These are phyloP conservation scores for Rhynchospora breviuscula DNA, from an alignment of 176 grass and related monocot genomes.

Conservation along the genomic window DNA sequence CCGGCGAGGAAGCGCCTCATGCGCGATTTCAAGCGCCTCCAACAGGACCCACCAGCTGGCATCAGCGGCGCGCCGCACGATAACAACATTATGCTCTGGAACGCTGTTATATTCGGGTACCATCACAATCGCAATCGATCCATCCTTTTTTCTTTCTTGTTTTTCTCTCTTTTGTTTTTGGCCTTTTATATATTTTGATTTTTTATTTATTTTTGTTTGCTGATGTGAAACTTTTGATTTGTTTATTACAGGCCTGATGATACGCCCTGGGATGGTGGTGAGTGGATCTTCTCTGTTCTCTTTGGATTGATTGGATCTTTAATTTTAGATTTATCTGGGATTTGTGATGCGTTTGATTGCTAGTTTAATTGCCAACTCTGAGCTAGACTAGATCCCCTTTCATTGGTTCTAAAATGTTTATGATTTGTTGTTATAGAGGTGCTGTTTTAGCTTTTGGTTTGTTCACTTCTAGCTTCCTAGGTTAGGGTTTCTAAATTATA, in stretches of 20 bases:
- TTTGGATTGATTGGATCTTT: conserved; percentile 13
- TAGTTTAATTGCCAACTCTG: background rate
- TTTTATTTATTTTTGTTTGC: background rate
- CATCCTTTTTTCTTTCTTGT: background rate
- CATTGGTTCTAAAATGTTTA: background rate
- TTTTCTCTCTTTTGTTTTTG: conserved; percentile 5
- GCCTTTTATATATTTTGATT: background rate
- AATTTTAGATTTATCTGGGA: background rate
- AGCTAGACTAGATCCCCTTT: background rate
- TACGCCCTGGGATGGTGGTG: conserved; percentile 97
- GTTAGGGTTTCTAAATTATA: background rate
- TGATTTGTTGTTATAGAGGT: background rate
- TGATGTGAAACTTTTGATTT: background rate
- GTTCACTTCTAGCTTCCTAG: background rate
- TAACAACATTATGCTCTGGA: conserved; percentile 99
- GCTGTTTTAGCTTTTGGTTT: background rate
- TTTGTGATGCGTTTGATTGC: background rate
- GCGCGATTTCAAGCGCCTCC: conserved; percentile 97
- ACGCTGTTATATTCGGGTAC: conserved; percentile 97
- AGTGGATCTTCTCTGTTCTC: conserved; percentile 23
- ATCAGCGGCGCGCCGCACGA: conserved; percentile 93
- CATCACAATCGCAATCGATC: background rate
- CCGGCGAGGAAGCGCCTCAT: conserved; percentile 97
- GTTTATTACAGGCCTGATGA: conserved; percentile 79
- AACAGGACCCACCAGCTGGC: conserved; percentile 92